phyloP scores from a whole-genome alignment of 371 early-diverging fungal genomes.

The Conidiobolus incongruus region DNA sequence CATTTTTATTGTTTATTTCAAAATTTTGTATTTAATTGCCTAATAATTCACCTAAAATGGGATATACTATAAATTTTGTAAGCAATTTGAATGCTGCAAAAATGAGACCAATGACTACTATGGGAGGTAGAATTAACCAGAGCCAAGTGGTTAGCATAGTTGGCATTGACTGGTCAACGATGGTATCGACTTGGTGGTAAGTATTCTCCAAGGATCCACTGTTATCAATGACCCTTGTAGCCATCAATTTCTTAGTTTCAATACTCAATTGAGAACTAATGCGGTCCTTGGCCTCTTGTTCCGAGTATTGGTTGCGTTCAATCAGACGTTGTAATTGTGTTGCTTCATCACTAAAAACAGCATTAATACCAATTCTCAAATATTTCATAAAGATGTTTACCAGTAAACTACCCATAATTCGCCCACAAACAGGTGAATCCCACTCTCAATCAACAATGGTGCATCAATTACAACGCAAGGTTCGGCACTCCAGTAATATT shows the following conservation, averaged over 20 bases:
- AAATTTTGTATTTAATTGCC: too few relatives aligned
- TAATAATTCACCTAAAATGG: too few relatives aligned
- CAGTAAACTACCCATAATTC: constrained; percentile 59
- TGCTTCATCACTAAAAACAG: too few relatives aligned
- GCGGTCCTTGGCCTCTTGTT: constrained; percentile 39
- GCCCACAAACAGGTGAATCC: constrained; percentile 44
- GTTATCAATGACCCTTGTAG: constrained; percentile 71
- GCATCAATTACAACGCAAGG: constrained; percentile 68
- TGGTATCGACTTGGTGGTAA: constrained; percentile 26
- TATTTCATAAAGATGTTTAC: constrained; percentile 15
- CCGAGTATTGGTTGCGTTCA: too few relatives aligned
- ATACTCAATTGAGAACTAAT: constrained; percentile 69
- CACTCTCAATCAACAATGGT: constrained; percentile 72
- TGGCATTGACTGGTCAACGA: constrained; percentile 19
- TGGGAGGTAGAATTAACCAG: neutral
- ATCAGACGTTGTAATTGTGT: too few relatives aligned
- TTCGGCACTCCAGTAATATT: constrained; percentile 39
- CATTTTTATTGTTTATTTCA: too few relatives aligned
- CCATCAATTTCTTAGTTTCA: constrained; percentile 41
- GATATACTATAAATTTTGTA: too few relatives aligned
- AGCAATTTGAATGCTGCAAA: too few relatives aligned
- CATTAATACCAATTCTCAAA: too few relatives aligned
- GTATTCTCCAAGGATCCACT: constrained; percentile 35
- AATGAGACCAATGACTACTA: too few relatives aligned
- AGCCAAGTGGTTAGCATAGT: neutral